Evolutionary conservation across 805 yeast genomes (phyloP).

Genomic region (Kodamaea laetipori): DNA sequence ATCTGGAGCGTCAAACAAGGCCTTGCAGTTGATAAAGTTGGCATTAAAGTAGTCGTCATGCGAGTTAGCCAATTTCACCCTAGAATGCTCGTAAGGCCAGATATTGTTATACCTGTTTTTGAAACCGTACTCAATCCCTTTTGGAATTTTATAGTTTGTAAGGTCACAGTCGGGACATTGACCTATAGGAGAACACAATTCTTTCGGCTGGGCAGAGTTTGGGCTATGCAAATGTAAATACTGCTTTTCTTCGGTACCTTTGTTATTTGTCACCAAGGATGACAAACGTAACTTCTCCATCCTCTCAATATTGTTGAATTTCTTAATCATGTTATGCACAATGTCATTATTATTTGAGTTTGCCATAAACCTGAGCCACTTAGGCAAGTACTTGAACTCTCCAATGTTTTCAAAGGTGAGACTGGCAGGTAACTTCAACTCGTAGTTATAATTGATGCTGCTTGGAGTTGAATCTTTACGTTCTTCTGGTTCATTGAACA

Average conservation of each 20-base stretch:
- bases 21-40: constrained; percentile 38
- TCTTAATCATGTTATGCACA: constrained; percentile 26
- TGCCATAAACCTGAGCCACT: constrained; percentile 34
- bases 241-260: constrained; percentile 4
- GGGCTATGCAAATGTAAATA: constrained; percentile 10
- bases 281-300: constrained; percentile 41
- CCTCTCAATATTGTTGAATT: constrained; percentile 42
- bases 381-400: constrained; percentile 24
- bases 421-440: constrained; percentile 13
- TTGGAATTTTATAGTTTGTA: constrained; percentile 40
- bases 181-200: constrained; percentile 41
- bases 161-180: constrained; percentile 47
- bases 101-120: constrained; percentile 44
- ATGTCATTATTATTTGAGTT: constrained; percentile 23
- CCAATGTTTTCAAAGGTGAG: constrained; percentile 2
- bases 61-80: constrained; percentile 35
- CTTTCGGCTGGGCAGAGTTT: constrained; percentile 14
- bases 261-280: constrained; percentile 10
- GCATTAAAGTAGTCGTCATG: constrained; percentile 50
- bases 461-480: neutral
- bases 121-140: constrained; percentile 41
- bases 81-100: constrained; percentile 53
- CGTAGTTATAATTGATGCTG: constrained; percentile 10
- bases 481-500: constrained; percentile 13
- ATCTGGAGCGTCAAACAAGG: constrained; percentile 16